Conservation (phyloP, 192 early-diverging fungal genomes). For the Backusella morwellensis region DNA sequence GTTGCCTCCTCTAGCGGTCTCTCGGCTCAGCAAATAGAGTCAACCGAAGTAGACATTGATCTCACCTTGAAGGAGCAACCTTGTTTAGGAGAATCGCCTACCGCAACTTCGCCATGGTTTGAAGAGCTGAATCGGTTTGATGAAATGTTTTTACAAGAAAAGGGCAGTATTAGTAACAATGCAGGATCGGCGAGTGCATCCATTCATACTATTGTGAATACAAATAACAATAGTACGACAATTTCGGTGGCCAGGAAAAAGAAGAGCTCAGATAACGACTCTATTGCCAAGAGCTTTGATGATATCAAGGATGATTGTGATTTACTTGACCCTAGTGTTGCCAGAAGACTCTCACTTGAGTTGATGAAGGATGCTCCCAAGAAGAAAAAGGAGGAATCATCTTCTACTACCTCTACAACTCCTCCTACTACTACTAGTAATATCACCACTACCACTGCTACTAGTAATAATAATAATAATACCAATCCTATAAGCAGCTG, state of each 20-base stretch:
- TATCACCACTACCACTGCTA: too few relatives aligned
- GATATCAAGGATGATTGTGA: background rate
- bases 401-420: background rate
- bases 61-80: conserved; percentile 12
- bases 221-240: background rate
- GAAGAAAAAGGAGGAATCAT: conserved; percentile 6
- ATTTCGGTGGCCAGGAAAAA: background rate
- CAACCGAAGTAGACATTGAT: background rate
- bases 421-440: too few relatives aligned
- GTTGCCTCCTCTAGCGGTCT: background rate
- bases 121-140: conserved; percentile 19
- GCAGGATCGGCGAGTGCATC: background rate
- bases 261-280: background rate
- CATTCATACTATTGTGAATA: background rate
- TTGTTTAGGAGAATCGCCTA: conserved; percentile 24
- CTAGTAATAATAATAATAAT: too few relatives aligned
- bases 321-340: conserved; percentile 22
- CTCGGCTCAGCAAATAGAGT: background rate
- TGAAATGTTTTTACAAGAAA: conserved; percentile 12
- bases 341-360: conserved; percentile 31
- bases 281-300: background rate
- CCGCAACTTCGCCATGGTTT: conserved; percentile 15
- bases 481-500: too few relatives aligned
- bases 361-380: conserved; percentile 30
- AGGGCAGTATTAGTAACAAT: background rate